Evolutionary conservation across 2,329 filamentous ascomycete genomes (phyloP), one percentile per base, ranked within the genome.

Genomic region (Epichloe hybrida): DNA sequence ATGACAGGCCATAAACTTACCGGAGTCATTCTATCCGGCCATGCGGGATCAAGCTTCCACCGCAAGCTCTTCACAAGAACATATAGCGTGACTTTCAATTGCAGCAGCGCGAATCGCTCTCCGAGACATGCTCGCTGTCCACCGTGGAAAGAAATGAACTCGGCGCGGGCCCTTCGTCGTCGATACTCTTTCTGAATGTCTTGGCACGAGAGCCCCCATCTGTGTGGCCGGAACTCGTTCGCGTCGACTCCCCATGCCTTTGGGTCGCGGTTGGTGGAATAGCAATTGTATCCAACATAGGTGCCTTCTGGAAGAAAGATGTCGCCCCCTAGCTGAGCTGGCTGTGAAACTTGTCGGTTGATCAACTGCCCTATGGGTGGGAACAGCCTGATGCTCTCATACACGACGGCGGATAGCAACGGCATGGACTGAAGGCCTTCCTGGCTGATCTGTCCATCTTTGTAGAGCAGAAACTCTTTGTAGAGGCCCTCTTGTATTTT

Each of bases 301-400:
- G 66, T 70, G 4, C 64, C 65, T 43, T 55, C 54, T 1, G 66
- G 65, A 13, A 70, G 60, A 2, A 57, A 50, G n/a, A 70, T 56
- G 2, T 64, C 55, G 23, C 59, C 53, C 53, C 63, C 60, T 0
- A 65, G 57, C 2, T 57, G 41, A 5, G 55, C 54, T 4, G 58
- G 46, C 15, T 43, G 50, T 40, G 56, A 54, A 0, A 65, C 66
- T 4, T 66, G 65, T 5, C 72, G 66, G 50, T 76, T 76, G 55
- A 75, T 69, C 41, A 76, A 62, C 52, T 75, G 72, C 0, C 65
- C 68, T 48, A 76, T 69, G 7, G 73, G 72, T 0, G 73, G 73
- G 51, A 70, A 73, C 44, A 76, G 63, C 2, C 73, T 70, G 12
- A 76, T 64, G 21, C 64, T 60, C 49, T 76, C 73, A 54, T 71